Evolutionary conservation across 1,284 basidiomycete genomes (phyloP), one percentile per base, ranked within the genome.

Genomic region (Porogramme epimiltina): DNA sequence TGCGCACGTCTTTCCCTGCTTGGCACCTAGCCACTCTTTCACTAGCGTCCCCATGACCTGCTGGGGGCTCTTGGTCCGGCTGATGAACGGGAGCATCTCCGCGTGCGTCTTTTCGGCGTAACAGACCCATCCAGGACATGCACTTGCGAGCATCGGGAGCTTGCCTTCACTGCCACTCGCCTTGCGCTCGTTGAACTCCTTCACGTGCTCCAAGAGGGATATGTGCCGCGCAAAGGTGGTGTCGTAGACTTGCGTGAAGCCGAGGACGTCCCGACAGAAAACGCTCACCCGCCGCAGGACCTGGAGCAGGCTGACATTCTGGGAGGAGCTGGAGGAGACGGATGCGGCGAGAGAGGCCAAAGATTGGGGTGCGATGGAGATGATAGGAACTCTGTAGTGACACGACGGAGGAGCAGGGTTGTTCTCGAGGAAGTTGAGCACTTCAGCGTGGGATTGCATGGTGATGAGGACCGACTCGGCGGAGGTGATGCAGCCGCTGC

Each of bases 91-190:
- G 10, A 99, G 70, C 77, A 99, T 88, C 68, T 97, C 95, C 2
- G 89, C 78, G 66, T 98, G 96, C 0, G 96, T 90, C 78, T 99
- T 99, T 73, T 99, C 97, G 16, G 95, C 96, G 66, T 98, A 99
- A 70, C 96, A 99, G 50, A 99, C 90, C 97, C 97, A 99, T 22
- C 97, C 97, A 0, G 97, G 97, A 73, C 97, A 99, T 11, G 96
- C 93, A 60, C 93, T 95, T 3, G 95, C 89, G 19, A 99, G 78
- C 86, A 99, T 94, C 0, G 97, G 96, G 26, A 98, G 49, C 44
- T 63, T 70, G 0, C 67, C 70, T 46, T 58, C 61, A 40, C 58
- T 68, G 48, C 45, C 53, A 16, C 34, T 16, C 10, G 34, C 34
- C 62, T 73, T 78, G 23, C 94, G 81, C 66, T 95, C 91, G 50